phyloP scores from a whole-genome alignment of 2,329 filamentous ascomycete species.

The Didymella glomerata region DNA sequence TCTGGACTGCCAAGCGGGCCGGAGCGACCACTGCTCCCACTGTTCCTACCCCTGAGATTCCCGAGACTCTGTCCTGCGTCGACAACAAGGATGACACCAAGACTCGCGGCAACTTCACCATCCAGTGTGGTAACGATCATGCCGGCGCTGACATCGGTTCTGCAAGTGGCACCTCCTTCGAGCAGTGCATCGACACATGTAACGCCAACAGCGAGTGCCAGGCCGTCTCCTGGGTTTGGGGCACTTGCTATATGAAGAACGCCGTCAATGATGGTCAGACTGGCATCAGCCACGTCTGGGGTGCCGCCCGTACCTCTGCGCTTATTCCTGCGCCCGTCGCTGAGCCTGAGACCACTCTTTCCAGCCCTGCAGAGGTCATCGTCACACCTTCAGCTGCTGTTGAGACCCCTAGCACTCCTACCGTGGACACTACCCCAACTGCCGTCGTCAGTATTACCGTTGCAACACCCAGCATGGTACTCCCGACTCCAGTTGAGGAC shows the following conservation, averaged over 20 bases:
- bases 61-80: background rate
- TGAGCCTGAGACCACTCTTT: background rate
- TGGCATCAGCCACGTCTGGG: background rate
- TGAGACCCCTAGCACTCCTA: background rate
- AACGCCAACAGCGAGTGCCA: background rate
- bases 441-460: too few species aligned
- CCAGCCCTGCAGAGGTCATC: background rate
- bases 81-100: background rate
- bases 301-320: background rate
- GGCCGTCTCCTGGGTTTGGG: background rate
- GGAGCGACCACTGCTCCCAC: background rate
- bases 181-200: background rate
- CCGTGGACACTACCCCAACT: background rate
- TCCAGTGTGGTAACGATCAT: background rate
- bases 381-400: background rate
- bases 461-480: too few species aligned
- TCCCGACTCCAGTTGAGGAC: too few species aligned
- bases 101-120: background rate
- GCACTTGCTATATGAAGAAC: background rate
- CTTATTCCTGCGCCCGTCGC: background rate
- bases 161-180: background rate
- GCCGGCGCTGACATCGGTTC: background rate
- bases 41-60: background rate
- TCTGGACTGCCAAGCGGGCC: background rate
- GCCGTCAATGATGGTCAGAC: background rate